Evolutionary conservation across 306 rosid species (phyloP), one percentile per base, ranked within the genome.

Genomic region (Lablab purpureus): DNA sequence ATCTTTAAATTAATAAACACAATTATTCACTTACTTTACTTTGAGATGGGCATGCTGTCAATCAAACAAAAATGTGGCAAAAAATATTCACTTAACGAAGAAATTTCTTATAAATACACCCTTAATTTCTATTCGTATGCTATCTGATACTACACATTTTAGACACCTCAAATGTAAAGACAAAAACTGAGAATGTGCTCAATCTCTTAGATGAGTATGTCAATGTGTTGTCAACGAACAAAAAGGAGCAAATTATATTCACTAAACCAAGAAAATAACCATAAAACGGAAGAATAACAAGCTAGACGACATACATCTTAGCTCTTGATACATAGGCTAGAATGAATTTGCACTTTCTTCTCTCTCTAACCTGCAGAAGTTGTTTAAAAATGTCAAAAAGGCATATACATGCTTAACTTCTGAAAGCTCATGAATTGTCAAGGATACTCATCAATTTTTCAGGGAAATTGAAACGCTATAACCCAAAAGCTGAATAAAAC

Each of bases 301-400:
- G 75, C 46, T 50, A 52, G 28, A 51, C 32, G 74, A 66, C 97
- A 59, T 85, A 92, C 96, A 5, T 82, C 84, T 88, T 92, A 18
- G 93, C 86, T 78, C 98, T 88, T 77, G 98, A 94, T 63, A 94
- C 91, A 64, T 94, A 94, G 65, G 94, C 97, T 32, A 94, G 94
- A 70, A 92, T 90, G 91, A 94, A 94, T 81, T 92, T 94, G 90
- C 94, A 88, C 58, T 79, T 66, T 41, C 88, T 86, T 60, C 87
- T 82, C 59, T 76, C 88, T 80, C 92, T 80, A 50, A 66, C 89
- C 82, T 9, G 87, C 80, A 92, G 91, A 41, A 94, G 90, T 83
- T 73, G 87, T 72, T 87, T 86, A 60, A 91, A 94, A 12, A 89
- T 92, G 67, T 86, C 84, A 63, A 89, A 94, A 72, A 92, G 30